A percentile compares a stretch with the other conserved stretches of the same genome.
These are phyloP conservation scores for Echium plantagineum DNA, from an alignment of 257 asterid species.

Conservation along the genomic window DNA sequence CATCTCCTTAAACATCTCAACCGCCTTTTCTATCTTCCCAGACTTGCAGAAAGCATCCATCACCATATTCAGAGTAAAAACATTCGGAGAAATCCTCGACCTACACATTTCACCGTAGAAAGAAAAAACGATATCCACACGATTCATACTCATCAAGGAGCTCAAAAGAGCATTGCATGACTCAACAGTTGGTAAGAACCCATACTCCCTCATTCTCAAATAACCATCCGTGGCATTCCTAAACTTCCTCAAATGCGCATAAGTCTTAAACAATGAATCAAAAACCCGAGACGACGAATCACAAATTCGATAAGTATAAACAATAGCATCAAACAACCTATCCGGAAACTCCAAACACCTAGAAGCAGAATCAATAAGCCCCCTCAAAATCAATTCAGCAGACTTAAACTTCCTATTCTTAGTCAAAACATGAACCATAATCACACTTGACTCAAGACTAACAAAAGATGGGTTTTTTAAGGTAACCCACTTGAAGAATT, in stretches of 20 bases:
- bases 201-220: constrained; percentile 66
- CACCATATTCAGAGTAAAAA: constrained; percentile 62
- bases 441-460: constrained; percentile 54
- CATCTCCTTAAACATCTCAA: constrained; percentile 54
- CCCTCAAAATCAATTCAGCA: constrained; percentile 53
- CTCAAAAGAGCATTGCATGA: constrained; percentile 84
- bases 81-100: constrained; percentile 60
- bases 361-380: constrained; percentile 26
- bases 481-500: constrained; percentile 79
- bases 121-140: constrained; percentile 43
- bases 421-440: constrained; percentile 66
- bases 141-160: constrained; percentile 37
- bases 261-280: constrained; percentile 67
- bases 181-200: constrained; percentile 65
- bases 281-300: constrained; percentile 78
- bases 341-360: constrained; percentile 33
- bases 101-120: constrained; percentile 65
- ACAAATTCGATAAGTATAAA: constrained; percentile 60
- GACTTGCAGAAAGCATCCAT: constrained; percentile 51
- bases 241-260: constrained; percentile 64
- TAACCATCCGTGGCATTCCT: constrained; percentile 66
- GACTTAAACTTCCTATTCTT: constrained; percentile 61
- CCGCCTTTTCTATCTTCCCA: constrained; percentile 56
- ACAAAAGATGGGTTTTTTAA: constrained; percentile 27
- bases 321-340: constrained; percentile 54